Conservation (phyloP, 345 rosid genomes). For the Eucalyptus sp. region DNA sequence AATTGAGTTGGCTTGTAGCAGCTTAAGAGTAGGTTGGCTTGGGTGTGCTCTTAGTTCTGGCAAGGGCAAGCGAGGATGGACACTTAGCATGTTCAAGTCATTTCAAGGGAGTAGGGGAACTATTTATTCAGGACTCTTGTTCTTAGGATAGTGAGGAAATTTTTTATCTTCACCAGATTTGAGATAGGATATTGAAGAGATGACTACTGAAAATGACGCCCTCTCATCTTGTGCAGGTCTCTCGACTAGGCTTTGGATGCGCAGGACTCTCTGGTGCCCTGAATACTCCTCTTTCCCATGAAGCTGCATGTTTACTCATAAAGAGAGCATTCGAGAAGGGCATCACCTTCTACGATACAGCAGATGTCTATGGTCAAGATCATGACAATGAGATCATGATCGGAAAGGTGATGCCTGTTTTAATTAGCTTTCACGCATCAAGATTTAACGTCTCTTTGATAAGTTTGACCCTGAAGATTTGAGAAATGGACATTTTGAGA, state of each 20-base stretch:
- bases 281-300: constrained; percentile 31
- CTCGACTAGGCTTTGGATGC: constrained; percentile 37
- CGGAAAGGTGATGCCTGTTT: constrained; percentile 17
- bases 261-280: constrained; percentile 23
- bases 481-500: background rate
- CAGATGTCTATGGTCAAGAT: constrained; percentile 22
- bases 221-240: constrained; percentile 11
- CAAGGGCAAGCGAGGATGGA: background rate
- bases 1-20: background rate
- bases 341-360: constrained; percentile 32
- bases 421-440: background rate
- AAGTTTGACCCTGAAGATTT: background rate
- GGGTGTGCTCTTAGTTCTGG: background rate
- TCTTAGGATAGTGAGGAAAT: background rate
- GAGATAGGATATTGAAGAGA: background rate
- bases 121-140: background rate
- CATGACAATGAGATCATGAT: constrained; percentile 34
- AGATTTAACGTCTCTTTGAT: background rate
- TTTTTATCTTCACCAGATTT: background rate
- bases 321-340: constrained; percentile 22
- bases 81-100: background rate
- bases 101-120: background rate
- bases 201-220: background rate
- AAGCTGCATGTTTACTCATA: constrained; percentile 23
- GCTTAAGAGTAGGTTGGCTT: background rate